phyloP scores from a whole-genome alignment of 1,139 yeast genomes.

The Ogataea hybrid region DNA sequence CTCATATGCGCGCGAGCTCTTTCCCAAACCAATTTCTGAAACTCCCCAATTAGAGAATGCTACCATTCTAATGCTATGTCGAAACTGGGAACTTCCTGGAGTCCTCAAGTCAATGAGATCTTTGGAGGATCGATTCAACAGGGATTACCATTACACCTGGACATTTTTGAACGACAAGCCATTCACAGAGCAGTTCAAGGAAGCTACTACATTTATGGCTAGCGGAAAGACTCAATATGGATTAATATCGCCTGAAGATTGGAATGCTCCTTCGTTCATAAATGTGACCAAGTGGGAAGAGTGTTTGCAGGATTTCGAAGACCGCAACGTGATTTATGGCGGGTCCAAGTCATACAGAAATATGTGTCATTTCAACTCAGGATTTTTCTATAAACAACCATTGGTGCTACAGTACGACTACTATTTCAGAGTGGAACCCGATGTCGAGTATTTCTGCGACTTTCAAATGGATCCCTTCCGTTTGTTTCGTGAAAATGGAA shows the following conservation, averaged over 20 bases:
- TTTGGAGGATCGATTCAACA: conserved; percentile 67
- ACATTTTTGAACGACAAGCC: conserved; percentile 82
- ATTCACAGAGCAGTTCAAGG: conserved; percentile 65
- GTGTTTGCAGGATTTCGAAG: conserved; percentile 52
- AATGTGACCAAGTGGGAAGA: conserved; percentile 44
- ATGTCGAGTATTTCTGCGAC: conserved; percentile 83
- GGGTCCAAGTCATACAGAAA: conserved; percentile 73
- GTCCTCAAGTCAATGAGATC: conserved; percentile 49
- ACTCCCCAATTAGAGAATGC: conserved; percentile 46
- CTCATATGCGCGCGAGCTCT: conserved; percentile 25
- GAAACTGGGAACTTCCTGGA: conserved; percentile 47
- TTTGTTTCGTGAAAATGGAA: conserved; percentile 66
- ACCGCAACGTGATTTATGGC: conserved; percentile 71
- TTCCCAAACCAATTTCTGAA: conserved; percentile 15
- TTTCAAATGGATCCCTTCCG: conserved; percentile 84
- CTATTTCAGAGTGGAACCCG: conserved; percentile 95
- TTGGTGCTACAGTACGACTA: conserved; percentile 67
- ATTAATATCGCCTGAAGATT: conserved; percentile 54
- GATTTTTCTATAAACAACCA: conserved; percentile 74
- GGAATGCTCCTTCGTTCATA: conserved; percentile 64
- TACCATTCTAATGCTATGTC: conserved; percentile 68
- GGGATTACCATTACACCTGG: conserved; percentile 77
- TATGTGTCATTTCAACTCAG: conserved; percentile 83
- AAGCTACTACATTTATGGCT: conserved; percentile 76
- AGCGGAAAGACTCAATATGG: conserved; percentile 81